These are phyloP conservation scores for Leptographium galeiforme DNA, from an alignment of 2,329 filamentous ascomycete species.

Conservation along the genomic window DNA sequence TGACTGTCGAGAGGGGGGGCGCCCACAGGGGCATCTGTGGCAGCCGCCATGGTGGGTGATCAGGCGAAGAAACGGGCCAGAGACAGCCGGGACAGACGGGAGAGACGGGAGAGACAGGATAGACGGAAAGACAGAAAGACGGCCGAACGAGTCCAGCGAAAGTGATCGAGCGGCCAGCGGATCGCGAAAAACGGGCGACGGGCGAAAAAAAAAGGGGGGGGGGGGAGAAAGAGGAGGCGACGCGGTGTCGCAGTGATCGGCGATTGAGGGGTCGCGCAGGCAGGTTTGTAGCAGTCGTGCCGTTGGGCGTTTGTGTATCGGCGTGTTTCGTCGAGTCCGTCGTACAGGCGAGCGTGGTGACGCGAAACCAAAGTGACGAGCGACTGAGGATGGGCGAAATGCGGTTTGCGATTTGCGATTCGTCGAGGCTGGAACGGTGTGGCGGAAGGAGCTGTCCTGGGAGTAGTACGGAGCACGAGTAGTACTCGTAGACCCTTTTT, in stretches of 20 bases:
- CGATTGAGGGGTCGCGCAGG: not conserved
- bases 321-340: not conserved
- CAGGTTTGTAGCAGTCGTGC: not conserved
- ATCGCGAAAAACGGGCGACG: not conserved
- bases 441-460: not conserved
- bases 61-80: too few species aligned
- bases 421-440: not conserved
- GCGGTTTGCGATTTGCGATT: not conserved
- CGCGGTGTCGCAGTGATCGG: not conserved
- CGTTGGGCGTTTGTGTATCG: not conserved
- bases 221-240: not conserved
- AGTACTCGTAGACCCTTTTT: too few species aligned
- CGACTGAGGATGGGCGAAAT: not conserved
- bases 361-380: not conserved
- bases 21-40: conserved; percentile 7
- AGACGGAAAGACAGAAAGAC: not conserved
- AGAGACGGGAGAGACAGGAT: not conserved
- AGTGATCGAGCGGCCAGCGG: not conserved
- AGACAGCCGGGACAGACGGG: too few species aligned
- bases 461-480: too few species aligned
- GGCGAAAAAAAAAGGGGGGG: not conserved
- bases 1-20: not conserved
- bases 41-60: conserved; percentile 8
- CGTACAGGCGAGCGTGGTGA: not conserved
- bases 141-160: not conserved